A percentile compares a stretch with the other conserved stretches of the same genome.
Evolutionary conservation across 257 asterid genomes (phyloP).

Genomic region (Solanum gracilifrons): DNA sequence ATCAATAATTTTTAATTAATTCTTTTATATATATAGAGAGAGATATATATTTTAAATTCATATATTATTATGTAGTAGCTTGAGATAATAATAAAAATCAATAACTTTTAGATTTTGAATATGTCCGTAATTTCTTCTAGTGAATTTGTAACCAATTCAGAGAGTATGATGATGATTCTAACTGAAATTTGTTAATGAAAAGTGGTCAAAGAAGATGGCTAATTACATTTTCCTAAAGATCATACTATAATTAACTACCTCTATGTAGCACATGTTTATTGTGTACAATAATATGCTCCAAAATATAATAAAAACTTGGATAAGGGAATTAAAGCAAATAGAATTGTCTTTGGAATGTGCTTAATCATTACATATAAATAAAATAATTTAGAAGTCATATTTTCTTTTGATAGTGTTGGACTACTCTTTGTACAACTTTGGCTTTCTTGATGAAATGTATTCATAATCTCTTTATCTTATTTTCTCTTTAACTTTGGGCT

Average conservation of each 20-base stretch:
- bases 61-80: background rate
- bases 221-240: background rate
- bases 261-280: background rate
- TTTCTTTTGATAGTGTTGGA: background rate
- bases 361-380: background rate
- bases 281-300: background rate
- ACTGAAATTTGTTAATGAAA: background rate
- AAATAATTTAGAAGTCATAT: background rate
- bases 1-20: too few species aligned
- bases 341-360: background rate
- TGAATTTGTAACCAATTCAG: background rate
- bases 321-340: background rate
- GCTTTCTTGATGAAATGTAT: background rate
- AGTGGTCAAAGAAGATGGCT: background rate
- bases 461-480: background rate
- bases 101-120: background rate
- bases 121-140: accelerated
- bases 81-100: background rate
- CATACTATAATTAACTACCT: background rate
- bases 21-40: too few species aligned
- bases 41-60: background rate
- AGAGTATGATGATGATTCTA: background rate
- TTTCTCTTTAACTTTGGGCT: background rate
- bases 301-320: background rate
- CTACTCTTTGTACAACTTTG: background rate